Base-by-base conservation (phyloP, 2,329 filamentous ascomycete species). In the Fusarium goolgardi region DNA sequence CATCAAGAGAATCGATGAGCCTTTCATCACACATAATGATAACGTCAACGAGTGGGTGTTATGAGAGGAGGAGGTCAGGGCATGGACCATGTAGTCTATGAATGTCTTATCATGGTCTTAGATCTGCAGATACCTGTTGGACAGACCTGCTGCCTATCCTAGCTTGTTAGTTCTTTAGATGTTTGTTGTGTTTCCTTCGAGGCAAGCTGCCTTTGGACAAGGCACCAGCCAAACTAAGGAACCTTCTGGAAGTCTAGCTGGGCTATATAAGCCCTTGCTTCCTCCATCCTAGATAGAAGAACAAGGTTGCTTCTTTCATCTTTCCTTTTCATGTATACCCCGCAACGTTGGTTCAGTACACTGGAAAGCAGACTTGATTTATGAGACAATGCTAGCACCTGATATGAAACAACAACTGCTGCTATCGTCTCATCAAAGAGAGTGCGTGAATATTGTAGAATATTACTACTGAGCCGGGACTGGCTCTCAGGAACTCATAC, bases 1-100 rank as follows among this genome's bases (percentile, higher is more conserved):
- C 4, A 97, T 99, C 75, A 96, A 94, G 82, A 88, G 92, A 74
- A 93, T 99, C 60, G 93, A 97, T 73, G 93, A 97, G 81, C 94
- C 96, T 1, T 98, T 99, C 76, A 88, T 98, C 58, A 87, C 85
- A 35, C 81, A 85, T 6, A 84, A 85, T 23, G 95, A 97, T 73
- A 86, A 94, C 76, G 82, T 83, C 67, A 88, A 90, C 57, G 94
- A 97, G 74, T 99, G 96, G 96, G 89, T 88, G 52, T 78, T 91
- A 65, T 91, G 79, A 80, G 20, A 57, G 55, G 59, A 45, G 51
- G 54, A 44, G 50, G 59, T 34, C 35, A 65, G 25, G 50, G 34
- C 46, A 63, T 62, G 53, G 53, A 46, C 63, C 70, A 46, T 67
- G 52, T 54, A 46, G 51, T 62, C 43, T 58, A 55, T 69, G 53